Conservation (phyloP, 306 rosid genomes). For the Malus fusca region DNA sequence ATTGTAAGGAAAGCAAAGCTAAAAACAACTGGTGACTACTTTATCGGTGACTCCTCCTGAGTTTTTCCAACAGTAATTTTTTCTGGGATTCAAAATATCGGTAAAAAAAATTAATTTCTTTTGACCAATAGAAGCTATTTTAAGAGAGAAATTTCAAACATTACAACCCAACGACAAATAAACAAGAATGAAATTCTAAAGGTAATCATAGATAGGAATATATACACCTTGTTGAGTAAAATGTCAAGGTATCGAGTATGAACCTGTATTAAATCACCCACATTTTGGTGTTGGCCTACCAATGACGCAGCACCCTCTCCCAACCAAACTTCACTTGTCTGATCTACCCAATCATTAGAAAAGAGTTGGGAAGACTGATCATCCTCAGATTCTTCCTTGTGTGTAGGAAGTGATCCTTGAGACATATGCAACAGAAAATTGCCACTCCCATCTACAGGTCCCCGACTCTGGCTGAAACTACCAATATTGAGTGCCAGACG, state of each 20-base stretch:
- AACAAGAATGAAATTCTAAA: background rate
- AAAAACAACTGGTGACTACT: background rate
- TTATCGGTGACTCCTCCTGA: background rate
- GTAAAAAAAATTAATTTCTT: background rate
- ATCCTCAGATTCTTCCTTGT: constrained; percentile 68
- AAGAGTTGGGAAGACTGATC: constrained; percentile 43
- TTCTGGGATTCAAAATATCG: background rate
- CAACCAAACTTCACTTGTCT: constrained; percentile 2
- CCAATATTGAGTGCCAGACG: constrained; percentile 40
- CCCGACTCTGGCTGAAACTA: constrained; percentile 37
- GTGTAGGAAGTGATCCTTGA: constrained; percentile 55
- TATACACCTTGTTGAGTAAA: constrained; percentile 5
- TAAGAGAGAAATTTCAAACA: background rate
- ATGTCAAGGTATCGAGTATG: constrained; percentile 8
- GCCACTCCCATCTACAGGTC: constrained; percentile 44
- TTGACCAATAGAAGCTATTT: background rate
- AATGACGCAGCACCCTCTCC: constrained; percentile 20
- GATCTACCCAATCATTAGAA: constrained; percentile 35
- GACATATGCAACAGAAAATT: constrained; percentile 35
- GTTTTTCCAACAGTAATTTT: background rate
- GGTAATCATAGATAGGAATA: background rate
- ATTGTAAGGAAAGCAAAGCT: background rate
- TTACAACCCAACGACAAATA: background rate
- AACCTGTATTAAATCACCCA: constrained; percentile 55
- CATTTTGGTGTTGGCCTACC: constrained; percentile 27